Percentiles rank a stretch among this genome's conserved stretches.
These are phyloP conservation scores for Macrophomina pseudophaseolina DNA, from an alignment of 2,329 filamentous ascomycete genomes.

Conservation along the genomic window DNA sequence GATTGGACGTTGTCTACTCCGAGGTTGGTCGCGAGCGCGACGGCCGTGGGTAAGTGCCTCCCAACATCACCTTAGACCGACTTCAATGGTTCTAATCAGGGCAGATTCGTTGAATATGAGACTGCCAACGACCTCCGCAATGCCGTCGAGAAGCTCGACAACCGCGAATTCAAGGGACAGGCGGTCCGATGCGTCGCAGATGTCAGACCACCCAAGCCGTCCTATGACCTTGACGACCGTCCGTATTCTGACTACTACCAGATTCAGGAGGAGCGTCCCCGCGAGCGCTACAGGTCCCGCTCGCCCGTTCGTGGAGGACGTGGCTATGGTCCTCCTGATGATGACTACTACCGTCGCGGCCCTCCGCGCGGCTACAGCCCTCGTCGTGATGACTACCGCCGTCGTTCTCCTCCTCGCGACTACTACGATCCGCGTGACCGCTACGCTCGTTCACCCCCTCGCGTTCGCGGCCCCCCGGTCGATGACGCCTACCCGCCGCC, in stretches of 20 bases:
- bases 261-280: conserved; percentile 67
- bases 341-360: conserved; percentile 76
- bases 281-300: conserved; percentile 79
- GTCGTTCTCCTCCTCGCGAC: conserved; percentile 76
- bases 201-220: conserved; percentile 60
- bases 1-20: conserved; percentile 96
- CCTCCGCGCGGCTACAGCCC: conserved; percentile 85
- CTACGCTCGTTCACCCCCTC: conserved; percentile 74
- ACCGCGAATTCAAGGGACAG: conserved; percentile 88
- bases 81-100: conserved; percentile 31
- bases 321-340: conserved; percentile 67
- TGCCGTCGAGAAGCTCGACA: conserved; percentile 93
- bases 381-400: conserved; percentile 83
- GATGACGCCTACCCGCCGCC: conserved; percentile 76
- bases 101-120: conserved; percentile 96
- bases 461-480: conserved; percentile 70
- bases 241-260: conserved; percentile 39
- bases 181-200: conserved; percentile 86
- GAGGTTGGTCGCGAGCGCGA: conserved; percentile 92
- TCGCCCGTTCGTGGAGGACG: conserved; percentile 67
- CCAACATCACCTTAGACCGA: background rate
- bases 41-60: conserved; percentile 76
- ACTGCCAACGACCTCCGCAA: conserved; percentile 86
- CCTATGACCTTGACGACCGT: conserved; percentile 38
- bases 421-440: conserved; percentile 83